Evolutionary conservation across 768 basidiomycete genomes (phyloP).

Genomic region (Collybiopsis luxurians): DNA sequence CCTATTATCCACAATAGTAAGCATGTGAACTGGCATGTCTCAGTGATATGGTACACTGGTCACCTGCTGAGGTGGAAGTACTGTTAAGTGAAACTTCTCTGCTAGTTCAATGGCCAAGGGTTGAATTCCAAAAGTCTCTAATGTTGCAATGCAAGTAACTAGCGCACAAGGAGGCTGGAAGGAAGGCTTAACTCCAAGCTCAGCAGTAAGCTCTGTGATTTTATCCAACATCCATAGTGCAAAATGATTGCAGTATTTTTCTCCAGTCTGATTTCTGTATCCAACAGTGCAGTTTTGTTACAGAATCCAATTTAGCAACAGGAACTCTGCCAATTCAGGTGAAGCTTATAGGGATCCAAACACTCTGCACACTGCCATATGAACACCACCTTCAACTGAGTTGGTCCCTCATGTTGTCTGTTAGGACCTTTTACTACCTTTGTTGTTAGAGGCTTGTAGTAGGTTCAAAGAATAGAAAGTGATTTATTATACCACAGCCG

Average conservation of each 20-base stretch:
- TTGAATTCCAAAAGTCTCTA: slow-evolving; percentile 13
- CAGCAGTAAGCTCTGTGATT: slow-evolving; percentile 12
- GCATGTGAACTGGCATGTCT: slow-evolving; percentile 5
- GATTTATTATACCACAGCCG: too few relatives aligned
- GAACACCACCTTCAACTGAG: slow-evolving; percentile 14
- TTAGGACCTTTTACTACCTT: too few relatives aligned
- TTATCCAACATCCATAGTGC: slow-evolving; percentile 15
- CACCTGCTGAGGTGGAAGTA: background rate
- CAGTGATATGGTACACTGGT: background rate
- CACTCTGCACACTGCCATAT: slow-evolving; percentile 4
- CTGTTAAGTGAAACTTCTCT: slow-evolving; percentile 1
- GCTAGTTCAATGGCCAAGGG: slow-evolving; percentile 9
- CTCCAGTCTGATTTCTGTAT: too few relatives aligned
- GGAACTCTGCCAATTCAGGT: background rate
- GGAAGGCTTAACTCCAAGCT: slow-evolving; percentile 6
- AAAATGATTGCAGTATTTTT: slow-evolving; percentile 8
- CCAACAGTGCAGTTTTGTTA: too few relatives aligned
- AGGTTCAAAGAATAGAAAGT: too few relatives aligned
- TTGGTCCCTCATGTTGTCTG: slow-evolving; percentile 10
- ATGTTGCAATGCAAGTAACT: slow-evolving; percentile 15
- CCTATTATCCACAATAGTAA: too few relatives aligned
- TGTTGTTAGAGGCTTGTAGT: too few relatives aligned
- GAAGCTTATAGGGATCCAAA: slow-evolving; percentile 13
- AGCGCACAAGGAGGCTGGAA: slow-evolving; percentile 12
- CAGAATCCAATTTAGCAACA: background rate